phyloP scores from a whole-genome alignment of 768 basidiomycete species.

The Psilocybe sp. region DNA sequence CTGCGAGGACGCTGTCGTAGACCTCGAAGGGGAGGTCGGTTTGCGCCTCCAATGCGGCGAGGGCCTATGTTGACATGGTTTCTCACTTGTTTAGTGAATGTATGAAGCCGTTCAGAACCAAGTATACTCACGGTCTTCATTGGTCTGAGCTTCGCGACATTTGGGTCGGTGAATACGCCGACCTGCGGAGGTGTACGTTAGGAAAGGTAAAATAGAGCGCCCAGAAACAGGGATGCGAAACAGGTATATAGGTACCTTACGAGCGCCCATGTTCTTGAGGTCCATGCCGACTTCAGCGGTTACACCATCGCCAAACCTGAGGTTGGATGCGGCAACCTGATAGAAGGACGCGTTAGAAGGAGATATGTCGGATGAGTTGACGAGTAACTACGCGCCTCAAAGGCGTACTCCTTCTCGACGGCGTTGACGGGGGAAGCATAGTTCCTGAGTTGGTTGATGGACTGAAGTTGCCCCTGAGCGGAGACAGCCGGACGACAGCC shows the following conservation, averaged over 20 bases:
- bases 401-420: conserved; percentile 86
- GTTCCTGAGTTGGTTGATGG: conserved; percentile 62
- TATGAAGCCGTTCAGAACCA: not conserved
- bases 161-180: conserved; percentile 90
- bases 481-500: conserved; percentile 47
- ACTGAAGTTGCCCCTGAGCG: conserved; percentile 40
- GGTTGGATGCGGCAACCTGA: conserved; percentile 82
- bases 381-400: conserved; percentile 53
- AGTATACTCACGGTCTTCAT: conserved; percentile 69
- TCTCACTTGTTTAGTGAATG: not conserved
- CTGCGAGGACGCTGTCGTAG: conserved; percentile 77
- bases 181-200: conserved; percentile 47
- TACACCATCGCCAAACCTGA: conserved; percentile 88
- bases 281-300: conserved; percentile 92
- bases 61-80: too few species aligned
- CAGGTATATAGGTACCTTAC: conserved; percentile 50
- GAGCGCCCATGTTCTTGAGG: conserved; percentile 88
- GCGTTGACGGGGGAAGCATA: conserved; percentile 75
- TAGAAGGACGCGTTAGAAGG: not conserved
- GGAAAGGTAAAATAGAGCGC: not conserved
- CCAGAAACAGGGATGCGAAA: not conserved
- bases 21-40: conserved; percentile 76
- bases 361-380: not conserved
- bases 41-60: conserved; percentile 79
- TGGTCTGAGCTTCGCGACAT: conserved; percentile 75